Conservation (phyloP, 2,329 filamentous ascomycete genomes). For the Lasiodiplodia citricola region DNA sequence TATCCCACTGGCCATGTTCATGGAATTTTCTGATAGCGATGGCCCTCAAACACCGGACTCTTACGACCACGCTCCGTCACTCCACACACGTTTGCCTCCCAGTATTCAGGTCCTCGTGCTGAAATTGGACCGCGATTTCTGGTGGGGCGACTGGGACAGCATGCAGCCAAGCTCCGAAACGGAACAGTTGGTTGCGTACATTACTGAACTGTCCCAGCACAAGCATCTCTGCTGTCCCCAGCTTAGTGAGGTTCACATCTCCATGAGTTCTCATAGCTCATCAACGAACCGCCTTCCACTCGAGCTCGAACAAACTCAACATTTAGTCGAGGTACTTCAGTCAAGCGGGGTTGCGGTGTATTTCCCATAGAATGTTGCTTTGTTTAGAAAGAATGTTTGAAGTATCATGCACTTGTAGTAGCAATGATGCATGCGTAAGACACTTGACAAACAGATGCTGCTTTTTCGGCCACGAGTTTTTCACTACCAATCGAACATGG, state of each 20-base stretch:
- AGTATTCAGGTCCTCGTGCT: background rate
- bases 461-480: too few species aligned
- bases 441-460: too few species aligned
- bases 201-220: background rate
- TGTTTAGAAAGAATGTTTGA: too few species aligned
- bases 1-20: background rate
- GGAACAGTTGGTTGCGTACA: background rate
- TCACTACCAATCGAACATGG: background rate
- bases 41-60: background rate
- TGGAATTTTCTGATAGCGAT: background rate
- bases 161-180: background rate
- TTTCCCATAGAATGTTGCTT: background rate
- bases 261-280: too few species aligned
- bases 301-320: background rate
- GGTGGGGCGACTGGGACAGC: background rate
- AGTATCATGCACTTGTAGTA: too few species aligned
- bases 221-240: background rate
- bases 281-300: background rate
- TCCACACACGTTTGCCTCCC: background rate
- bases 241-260: background rate
- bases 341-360: background rate
- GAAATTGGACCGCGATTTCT: background rate
- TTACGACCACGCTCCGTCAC: background rate
- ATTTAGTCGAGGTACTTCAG: background rate
- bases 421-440: too few species aligned